Evolutionary conservation across 2,329 filamentous ascomycete genomes (phyloP).

Genomic region (Penicillium sp.): DNA sequence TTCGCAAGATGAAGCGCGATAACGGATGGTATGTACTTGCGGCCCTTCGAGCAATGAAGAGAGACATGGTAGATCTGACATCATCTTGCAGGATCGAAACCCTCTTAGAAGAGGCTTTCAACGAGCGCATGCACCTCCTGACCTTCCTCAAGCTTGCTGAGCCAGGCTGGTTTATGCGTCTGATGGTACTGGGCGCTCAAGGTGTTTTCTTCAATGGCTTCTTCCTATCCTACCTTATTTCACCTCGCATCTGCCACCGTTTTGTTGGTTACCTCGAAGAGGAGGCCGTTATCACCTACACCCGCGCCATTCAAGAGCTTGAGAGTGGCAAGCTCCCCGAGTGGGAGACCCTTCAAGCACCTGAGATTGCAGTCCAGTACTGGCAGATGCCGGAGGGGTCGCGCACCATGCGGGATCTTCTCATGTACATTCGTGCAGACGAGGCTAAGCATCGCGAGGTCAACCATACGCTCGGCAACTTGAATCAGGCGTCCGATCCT

Average conservation of each 20-base stretch:
- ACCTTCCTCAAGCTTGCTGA: conserved; percentile 91
- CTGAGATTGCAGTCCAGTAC: conserved; percentile 86
- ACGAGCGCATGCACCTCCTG: conserved; percentile 89
- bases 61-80: background rate
- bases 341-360: conserved; percentile 76
- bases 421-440: conserved; percentile 86
- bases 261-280: conserved; percentile 98
- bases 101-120: conserved; percentile 83
- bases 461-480: conserved; percentile 89
- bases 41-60: background rate
- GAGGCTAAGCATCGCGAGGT: conserved; percentile 90
- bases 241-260: conserved; percentile 82
- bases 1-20: conserved; percentile 83
- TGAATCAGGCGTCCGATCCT: conserved; percentile 80
- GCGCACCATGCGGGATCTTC: conserved; percentile 78
- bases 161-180: conserved; percentile 83
- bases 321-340: conserved; percentile 78
- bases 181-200: conserved; percentile 88
- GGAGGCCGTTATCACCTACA: conserved; percentile 95
- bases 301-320: conserved; percentile 80
- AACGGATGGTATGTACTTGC: conserved; percentile 69
- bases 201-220: conserved; percentile 96
- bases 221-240: conserved; percentile 84
- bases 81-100: conserved; percentile 72
- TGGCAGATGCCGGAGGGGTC: conserved; percentile 89